A percentile compares a stretch with the other conserved stretches of the same genome.
Evolutionary conservation across 2,329 filamentous ascomycete species (phyloP).

Genomic region (Alternaria gaisen): DNA sequence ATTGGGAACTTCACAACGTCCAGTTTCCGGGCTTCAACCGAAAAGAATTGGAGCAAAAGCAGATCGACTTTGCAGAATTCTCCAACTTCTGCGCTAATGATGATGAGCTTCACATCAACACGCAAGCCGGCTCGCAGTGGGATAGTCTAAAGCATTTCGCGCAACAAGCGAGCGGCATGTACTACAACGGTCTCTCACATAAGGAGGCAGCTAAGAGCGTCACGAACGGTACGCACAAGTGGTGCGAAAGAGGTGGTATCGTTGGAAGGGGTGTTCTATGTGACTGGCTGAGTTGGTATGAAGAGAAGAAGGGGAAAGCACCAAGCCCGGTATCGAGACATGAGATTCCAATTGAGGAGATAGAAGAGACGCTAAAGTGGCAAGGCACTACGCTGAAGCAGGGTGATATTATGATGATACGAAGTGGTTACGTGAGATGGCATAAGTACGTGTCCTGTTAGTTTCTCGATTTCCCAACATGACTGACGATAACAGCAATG

Average conservation of each 20-base stretch:
- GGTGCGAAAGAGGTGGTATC: slow-evolving; percentile 49
- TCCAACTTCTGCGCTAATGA: slow-evolving; percentile 40
- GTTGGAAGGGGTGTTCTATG: slow-evolving; percentile 46
- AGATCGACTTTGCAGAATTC: slow-evolving; percentile 56
- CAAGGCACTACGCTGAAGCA: slow-evolving; percentile 38
- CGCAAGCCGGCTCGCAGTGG: slow-evolving; percentile 48
- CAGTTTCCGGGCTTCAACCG: slow-evolving; percentile 65
- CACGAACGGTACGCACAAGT: slow-evolving; percentile 48
- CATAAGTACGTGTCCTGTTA: slow-evolving; percentile 31
- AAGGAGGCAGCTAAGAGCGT: slow-evolving; percentile 32
- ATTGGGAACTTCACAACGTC: slow-evolving; percentile 65
- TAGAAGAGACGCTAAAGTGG: slow-evolving; percentile 43
- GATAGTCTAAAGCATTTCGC: slow-evolving; percentile 49
- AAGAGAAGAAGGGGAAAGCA: slow-evolving; percentile 38
- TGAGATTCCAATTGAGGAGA: slow-evolving; percentile 42
- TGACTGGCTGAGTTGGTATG: slow-evolving; percentile 47
- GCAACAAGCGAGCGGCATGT: slow-evolving; percentile 39
- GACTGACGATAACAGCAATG: slow-evolving; percentile 29
- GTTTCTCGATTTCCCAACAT: background rate
- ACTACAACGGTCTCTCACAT: slow-evolving; percentile 46
- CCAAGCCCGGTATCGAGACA: slow-evolving; percentile 40
- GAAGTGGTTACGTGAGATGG: slow-evolving; percentile 59
- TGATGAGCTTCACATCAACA: slow-evolving; percentile 45
- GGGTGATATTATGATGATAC: slow-evolving; percentile 49
- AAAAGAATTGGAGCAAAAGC: slow-evolving; percentile 60